Base-by-base conservation (phyloP, 2,329 filamentous ascomycete genomes). In the Venturiaceae sp. region DNA sequence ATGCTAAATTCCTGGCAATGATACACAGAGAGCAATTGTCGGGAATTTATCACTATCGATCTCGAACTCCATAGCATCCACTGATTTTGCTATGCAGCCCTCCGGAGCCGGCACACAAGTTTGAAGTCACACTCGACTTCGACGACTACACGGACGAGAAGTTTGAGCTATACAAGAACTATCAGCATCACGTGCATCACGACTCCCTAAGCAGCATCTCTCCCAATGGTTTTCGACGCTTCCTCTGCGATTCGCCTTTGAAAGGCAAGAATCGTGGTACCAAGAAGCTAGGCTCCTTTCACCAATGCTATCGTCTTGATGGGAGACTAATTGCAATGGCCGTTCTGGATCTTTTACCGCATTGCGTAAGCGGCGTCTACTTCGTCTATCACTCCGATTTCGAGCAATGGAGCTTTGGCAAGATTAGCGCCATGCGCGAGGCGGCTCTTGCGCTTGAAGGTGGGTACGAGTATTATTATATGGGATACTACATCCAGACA, bases 241-340 rank as follows among this genome's bases (percentile, higher is more conserved):
- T 94, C 63, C 78, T 94, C 14, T 94, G 90, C 70, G 73, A 75
- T 60, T 91, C 88, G 4, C 86, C 88, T 1, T 66, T 92, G 6
- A 76, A 78, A 13, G 72, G 75, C 33, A 77, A 71, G 3, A 32
- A 16, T 33, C n/a, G 21, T 13, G 5, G 13, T 6, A 74, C 75
- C 19, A 75, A 79, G 60, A 77, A 78, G 47, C 72, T 92, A 0
- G 89, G 89, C 16, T 90, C 87, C 1, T 92, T 83, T 65, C 89
- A 94, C 65, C 88, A 92, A 68, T 91, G 87, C 72, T 92, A 92
- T 68, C 80, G 88, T 32, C 75, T 94, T 2, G 87, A 94, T 66
- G 88, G 87, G 23, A 78, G 83, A 54, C 76, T 94, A 14, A 83
- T 92, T 26, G 89, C 89, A 2, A 80, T 94, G 62, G 85, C 85